Percentiles rank a stretch among this genome's conserved stretches.
phyloP scores from a whole-genome alignment of 352 stramenopile genomes.

The Phytopythium vexans region DNA sequence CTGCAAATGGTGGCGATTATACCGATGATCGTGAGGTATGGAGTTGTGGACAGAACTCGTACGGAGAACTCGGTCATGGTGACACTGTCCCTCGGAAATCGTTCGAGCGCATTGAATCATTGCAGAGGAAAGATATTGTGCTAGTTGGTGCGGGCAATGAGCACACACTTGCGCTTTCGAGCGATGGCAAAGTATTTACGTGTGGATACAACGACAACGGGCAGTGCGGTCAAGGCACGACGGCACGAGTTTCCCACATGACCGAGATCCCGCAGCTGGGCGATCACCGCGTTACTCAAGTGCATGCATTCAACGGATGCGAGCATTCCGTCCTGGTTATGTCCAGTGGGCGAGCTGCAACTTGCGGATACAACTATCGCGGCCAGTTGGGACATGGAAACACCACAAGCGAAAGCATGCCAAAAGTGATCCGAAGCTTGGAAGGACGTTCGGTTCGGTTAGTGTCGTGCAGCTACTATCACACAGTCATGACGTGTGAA shows the following conservation, averaged over 20 bases:
- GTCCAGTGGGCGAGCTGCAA: conserved; percentile 70
- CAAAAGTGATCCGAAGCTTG: conserved; percentile 74
- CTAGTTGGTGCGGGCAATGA: conserved; percentile 91
- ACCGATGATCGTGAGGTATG: conserved; percentile 86
- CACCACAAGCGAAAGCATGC: conserved; percentile 81
- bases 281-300: conserved; percentile 49
- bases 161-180: conserved; percentile 83
- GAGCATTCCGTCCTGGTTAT: conserved; percentile 89
- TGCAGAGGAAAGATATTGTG: conserved; percentile 77
- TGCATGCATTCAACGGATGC: conserved; percentile 93
- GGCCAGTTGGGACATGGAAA: conserved; percentile 91
- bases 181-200: conserved; percentile 75
- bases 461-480: conserved; percentile 93
- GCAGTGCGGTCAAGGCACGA: conserved; percentile 89
- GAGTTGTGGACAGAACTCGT: conserved; percentile 94
- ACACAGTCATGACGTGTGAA: conserved; percentile 84
- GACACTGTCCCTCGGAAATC: conserved; percentile 84
- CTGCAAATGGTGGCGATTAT: conserved; percentile 11
- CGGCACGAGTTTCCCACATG: conserved; percentile 68
- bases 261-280: conserved; percentile 69
- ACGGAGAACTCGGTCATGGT: conserved; percentile 91
- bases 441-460: conserved; percentile 61
- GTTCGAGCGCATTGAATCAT: conserved; percentile 68
- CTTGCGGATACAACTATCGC: conserved; percentile 92
- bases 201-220: conserved; percentile 95